Evolutionary conservation across 108 stramenopile genomes (phyloP).

Genomic region (Hondaea fermentalgiana): DNA sequence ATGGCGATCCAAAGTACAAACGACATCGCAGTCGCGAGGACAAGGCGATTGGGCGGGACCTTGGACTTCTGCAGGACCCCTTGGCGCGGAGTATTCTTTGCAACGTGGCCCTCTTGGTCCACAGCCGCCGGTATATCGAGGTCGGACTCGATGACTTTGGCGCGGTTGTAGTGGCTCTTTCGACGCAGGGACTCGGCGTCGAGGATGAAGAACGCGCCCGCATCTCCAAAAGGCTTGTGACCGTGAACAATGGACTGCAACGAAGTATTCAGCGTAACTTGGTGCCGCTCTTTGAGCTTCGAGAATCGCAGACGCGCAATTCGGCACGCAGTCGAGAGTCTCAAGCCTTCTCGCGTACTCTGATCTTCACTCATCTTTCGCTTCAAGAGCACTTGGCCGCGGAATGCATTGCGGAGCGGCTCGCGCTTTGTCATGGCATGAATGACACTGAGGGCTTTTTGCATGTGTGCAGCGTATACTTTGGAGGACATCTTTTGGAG

Average conservation of each 20-base stretch:
- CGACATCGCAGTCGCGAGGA: background rate
- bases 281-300: background rate
- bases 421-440: background rate
- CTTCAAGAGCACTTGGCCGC: constrained; percentile 4
- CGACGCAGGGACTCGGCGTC: background rate
- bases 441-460: background rate
- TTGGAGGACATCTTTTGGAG: background rate
- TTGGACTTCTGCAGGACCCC: background rate
- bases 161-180: background rate
- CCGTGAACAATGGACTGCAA: background rate
- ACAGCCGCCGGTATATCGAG: background rate
- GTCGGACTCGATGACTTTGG: background rate
- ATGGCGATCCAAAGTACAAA: background rate
- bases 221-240: background rate
- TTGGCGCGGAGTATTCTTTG: background rate
- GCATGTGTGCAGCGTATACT: background rate
- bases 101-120: background rate
- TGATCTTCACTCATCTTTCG: background rate
- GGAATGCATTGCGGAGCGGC: background rate
- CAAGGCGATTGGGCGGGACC: background rate
- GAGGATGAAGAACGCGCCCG: background rate
- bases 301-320: background rate
- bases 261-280: background rate
- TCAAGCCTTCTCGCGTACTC: background rate
- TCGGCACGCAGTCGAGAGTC: background rate